Evolutionary conservation across 73 alveolate genomes (phyloP).

Genomic region (Tetrahymena elliotti): DNA sequence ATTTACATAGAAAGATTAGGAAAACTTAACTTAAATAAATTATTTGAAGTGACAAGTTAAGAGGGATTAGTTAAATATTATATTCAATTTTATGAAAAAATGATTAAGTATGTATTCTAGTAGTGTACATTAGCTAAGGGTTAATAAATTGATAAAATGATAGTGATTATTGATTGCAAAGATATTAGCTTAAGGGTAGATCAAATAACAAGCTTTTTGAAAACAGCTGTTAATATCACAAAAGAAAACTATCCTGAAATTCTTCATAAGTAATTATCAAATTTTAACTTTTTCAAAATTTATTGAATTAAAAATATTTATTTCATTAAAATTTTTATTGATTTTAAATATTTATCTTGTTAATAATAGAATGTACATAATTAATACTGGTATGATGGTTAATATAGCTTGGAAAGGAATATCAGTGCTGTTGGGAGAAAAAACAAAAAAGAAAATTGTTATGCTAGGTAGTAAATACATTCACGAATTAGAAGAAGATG

Average conservation of each 20-base stretch:
- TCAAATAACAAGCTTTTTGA: background rate
- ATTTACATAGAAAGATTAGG: constrained; percentile 49
- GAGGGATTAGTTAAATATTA: constrained; percentile 54
- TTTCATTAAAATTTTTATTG: no score
- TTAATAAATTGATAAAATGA: background rate
- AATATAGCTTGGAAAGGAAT: background rate
- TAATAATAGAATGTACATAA: background rate
- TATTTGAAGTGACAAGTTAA: constrained; percentile 55
- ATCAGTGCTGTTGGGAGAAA: background rate
- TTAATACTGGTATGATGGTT: background rate
- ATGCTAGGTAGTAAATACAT: background rate
- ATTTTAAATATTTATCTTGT: background rate
- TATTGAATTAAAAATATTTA: no score
- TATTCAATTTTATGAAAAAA: background rate
- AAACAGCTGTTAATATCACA: background rate
- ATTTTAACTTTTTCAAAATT: no score
- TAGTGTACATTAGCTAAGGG: background rate
- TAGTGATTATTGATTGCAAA: background rate
- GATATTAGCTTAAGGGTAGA: background rate
- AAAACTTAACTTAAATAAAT: constrained; percentile 38
- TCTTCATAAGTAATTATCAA: constrained; percentile 5
- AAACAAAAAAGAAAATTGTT: background rate
- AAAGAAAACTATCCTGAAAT: background rate
- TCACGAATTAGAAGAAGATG: background rate
- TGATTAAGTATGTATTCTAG: background rate